These are phyloP conservation scores for Gossypium rotundifolium DNA, from an alignment of 345 rosid species.

Conservation along the genomic window DNA sequence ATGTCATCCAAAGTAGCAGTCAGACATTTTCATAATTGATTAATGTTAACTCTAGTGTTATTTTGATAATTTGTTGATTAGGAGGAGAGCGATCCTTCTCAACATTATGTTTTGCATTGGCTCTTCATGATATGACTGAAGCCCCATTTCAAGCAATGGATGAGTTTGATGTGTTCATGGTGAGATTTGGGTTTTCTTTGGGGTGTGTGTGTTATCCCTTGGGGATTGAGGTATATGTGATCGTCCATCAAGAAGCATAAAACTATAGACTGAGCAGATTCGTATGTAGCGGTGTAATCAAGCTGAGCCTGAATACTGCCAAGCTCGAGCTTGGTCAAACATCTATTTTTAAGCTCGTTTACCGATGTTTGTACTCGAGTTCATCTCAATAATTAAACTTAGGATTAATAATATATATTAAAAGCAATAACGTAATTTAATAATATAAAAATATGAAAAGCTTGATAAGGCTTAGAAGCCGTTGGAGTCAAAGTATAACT, in stretches of 20 bases:
- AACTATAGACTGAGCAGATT: background rate
- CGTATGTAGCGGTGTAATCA: background rate
- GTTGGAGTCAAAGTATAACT: too few relatives aligned
- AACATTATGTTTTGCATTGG: conserved; percentile 86
- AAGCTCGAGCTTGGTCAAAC: too few relatives aligned
- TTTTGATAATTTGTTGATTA: conserved; percentile 16
- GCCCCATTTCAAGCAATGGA: conserved; percentile 98
- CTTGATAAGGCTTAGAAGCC: too few relatives aligned
- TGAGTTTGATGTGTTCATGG: conserved; percentile 99
- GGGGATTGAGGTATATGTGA: background rate
- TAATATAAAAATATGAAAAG: too few relatives aligned
- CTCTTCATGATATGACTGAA: conserved; percentile 91
- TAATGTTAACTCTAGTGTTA: background rate
- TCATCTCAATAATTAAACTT: too few relatives aligned
- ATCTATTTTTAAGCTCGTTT: too few relatives aligned
- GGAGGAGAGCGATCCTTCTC: conserved; percentile 99
- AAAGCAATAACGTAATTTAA: too few relatives aligned
- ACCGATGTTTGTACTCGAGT: too few relatives aligned
- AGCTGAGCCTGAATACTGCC: too few relatives aligned
- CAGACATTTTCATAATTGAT: background rate
- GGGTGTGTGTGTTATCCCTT: background rate
- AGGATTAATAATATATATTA: too few relatives aligned
- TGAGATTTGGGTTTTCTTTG: conserved; percentile 15
- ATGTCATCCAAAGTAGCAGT: background rate
- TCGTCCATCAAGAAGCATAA: conserved; percentile 1